Base-by-base conservation (phyloP, 768 basidiomycete genomes). In the Lactarius hengduanensis region DNA sequence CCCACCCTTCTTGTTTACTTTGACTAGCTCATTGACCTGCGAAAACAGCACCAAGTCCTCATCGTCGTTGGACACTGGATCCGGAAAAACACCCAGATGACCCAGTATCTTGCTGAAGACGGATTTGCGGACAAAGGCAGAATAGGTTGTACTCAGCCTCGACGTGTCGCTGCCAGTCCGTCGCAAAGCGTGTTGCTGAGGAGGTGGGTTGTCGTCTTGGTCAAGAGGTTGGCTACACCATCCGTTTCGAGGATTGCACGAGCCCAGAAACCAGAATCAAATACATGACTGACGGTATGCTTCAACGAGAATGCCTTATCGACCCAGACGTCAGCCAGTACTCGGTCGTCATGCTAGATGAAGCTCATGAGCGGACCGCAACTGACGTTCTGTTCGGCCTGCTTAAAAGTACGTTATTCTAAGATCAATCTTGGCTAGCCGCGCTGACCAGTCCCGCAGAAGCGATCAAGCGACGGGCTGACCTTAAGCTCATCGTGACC, bases 281-380 rank as follows among this genome's bases (percentile, higher is more conserved):
- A 78, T 99, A 97, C 84, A 98, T 99, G 97, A 99, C 97, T 73
- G 97, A 98, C 74, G 97, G 97, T 80, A 98, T 99, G 94, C 83
- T 99, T 30, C 93, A 98, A 73, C 86, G 97, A 78, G 97, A 99
- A 81, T 94, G 91, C 70, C 80, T 99, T 61, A 92, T 98, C 74
- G 97, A 99, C 73, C 96, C 96, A 6, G 87, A 97, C 67, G 89
- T 94, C 75, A 92, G 88, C 67, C 84, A 87, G 57, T 99, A 99
- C 75, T 94, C 93, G 2, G 94, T 98, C 62, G 81, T 99, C 77
- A 99, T 99, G 91, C 82, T 99, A 75, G 97, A 99, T 75, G 97
- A 99, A 79, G 97, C 97, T 13, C 97, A 99, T 78, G 97, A 99
- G 77, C 86, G 97, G 60, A 98, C 96, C 71, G 87, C 94, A n/a